Base-by-base conservation (phyloP, 495 filamentous ascomycete species). In the Xylaria sp. region DNA sequence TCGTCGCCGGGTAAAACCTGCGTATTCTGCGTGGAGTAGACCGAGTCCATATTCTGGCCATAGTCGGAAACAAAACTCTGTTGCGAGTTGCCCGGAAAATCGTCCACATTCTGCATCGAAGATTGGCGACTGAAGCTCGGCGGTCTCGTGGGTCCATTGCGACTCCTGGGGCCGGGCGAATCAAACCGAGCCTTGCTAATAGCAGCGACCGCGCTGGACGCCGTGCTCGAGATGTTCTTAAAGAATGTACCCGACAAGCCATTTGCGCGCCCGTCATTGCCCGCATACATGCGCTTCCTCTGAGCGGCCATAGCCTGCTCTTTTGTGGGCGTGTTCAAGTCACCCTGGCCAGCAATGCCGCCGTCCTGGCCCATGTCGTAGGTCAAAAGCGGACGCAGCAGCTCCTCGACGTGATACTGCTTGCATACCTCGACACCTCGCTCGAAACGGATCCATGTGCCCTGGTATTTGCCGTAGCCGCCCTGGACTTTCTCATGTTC, bases 231-330 rank as follows among this genome's bases (percentile, higher is more conserved):
- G 71, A 98, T 97, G 76, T 96, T 97, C 75, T 94, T 93, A 82
- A 99, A 98, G 75, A 97, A 96, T 0, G 97, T 97, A 12, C 92
- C 94, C 17, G 89, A 86, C 67, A 91, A 84, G 43, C 89, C 90
- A 73, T 89, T 88, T 24, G 82, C 80, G 50, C 93, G 90, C 58
- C 83, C 90, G 40, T 97, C 90, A 12, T 79, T 82, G 52, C 87
- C 87, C 26, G 89, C 89, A 76, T 98, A 93, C 84, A 94, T 88
- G 68, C 95, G 88, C 78, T 99, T 98, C 69, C 96, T 85, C 78
- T 97, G 94, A 17, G 97, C 97, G 35, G 96, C 97, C 96, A 98
- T 97, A 65, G 96, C 96, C 81, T 99, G 96, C 81, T 99, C 96
- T 80, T 99, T 99, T n/a, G 96, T 99, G 0, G 96, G 96, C 5